Evolutionary conservation across 345 rosid genomes (phyloP), one percentile per base, ranked within the genome.

Genomic region (Salix caprea): DNA sequence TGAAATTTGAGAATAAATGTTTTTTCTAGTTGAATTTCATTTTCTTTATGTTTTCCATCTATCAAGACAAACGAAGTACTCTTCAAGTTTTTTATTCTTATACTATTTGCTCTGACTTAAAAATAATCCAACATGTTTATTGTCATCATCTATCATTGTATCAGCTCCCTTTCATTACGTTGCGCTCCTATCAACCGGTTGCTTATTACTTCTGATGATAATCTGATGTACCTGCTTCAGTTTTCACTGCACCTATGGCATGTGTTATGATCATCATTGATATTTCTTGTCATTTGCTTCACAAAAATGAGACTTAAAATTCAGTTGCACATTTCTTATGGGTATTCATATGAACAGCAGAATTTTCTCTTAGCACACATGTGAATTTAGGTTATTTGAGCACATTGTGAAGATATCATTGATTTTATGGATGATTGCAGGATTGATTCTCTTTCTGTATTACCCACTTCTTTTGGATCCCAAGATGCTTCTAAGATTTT

Each of bases 401-500:
- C 71, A 65, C 21, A 71, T 24, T 40, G 2, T 54, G 19, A 67
- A 34, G 66, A 37, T 16, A 4, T 40, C 24, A 52, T 70, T 78
- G 71, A 82, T 80, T 75, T 74, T 69, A 75, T 70, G 71, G 62
- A 69, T 78, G 18, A 69, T 75, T 89, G 87, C 91, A 95, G 99
- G 99, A 87, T 95, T 69, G 97, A 91, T 85, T 87, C 94, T 67
- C 92, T 93, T 71, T 87, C 99, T 76, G 88, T 93, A 77, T 83
- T 95, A 73, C 93, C 97, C 42, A 14, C 94, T 23, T 89, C 89
- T 28, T 91, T 95, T 78, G 85, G 87, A 71, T 37, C 86, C 39
- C 88, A 89, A 73, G 99, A 95, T 86, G 97, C 97, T 77, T 87
- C 88, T 36, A 91, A 89, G 79, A 84, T 93, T 76, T 78, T 95